These are phyloP conservation scores for Pisolithus microcarpus DNA, from an alignment of 768 basidiomycete species.

Conservation along the genomic window DNA sequence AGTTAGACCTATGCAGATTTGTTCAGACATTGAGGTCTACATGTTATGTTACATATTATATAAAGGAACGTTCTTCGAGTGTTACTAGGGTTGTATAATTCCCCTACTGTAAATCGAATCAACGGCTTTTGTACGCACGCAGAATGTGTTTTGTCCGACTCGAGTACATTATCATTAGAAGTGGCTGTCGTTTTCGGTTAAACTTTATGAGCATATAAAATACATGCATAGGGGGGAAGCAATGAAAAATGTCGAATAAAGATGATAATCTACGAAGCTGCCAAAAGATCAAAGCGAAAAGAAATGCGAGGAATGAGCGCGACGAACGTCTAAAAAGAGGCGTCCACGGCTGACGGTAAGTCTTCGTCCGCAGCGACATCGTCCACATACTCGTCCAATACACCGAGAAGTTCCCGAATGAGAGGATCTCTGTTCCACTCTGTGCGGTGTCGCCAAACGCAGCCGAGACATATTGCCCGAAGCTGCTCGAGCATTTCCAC, in stretches of 20 bases:
- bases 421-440: conserved; percentile 79
- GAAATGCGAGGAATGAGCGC: not conserved
- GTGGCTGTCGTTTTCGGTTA: not conserved
- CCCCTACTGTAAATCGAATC: too few species aligned
- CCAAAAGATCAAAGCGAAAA: not conserved
- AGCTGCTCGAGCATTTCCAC: conserved; percentile 94
- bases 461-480: conserved; percentile 71
- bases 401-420: conserved; percentile 47
- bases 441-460: conserved; percentile 73
- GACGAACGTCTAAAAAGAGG: not conserved
- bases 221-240: conserved; percentile 8
- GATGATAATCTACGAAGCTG: conserved; percentile 12
- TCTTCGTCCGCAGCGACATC: conserved; percentile 40
- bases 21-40: too few species aligned
- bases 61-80: too few species aligned
- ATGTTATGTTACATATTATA: too few species aligned
- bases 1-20: too few species aligned
- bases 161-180: too few species aligned
- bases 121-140: too few species aligned
- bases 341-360: conserved; percentile 5
- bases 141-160: too few species aligned
- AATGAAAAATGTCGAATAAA: conserved; percentile 5
- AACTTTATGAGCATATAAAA: conserved; percentile 9
- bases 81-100: too few species aligned
- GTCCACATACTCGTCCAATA: conserved; percentile 58